phyloP scores from a whole-genome alignment of 2,329 filamentous ascomycete species.

The Verticillium albo-atrum region DNA sequence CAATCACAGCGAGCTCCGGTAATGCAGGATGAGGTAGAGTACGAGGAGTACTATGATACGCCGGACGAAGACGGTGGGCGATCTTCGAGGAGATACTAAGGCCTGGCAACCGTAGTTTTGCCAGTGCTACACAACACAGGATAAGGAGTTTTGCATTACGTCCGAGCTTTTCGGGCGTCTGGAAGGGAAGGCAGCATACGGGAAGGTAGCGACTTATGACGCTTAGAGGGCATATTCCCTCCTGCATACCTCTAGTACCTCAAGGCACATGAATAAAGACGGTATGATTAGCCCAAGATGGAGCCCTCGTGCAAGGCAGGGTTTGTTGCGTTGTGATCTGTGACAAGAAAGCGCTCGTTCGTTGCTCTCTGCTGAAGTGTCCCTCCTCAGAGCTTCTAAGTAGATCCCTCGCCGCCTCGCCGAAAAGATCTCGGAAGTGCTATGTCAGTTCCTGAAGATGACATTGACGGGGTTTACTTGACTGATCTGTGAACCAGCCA shows the following conservation, averaged over 20 bases:
- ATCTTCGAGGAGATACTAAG: neutral
- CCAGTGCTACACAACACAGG: neutral
- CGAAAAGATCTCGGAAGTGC: too few species aligned
- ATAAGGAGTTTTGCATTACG: neutral
- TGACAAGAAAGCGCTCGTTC: too few species aligned
- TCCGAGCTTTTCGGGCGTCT: neutral
- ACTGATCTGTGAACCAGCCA: too few species aligned
- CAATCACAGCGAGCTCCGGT: constrained; percentile 1
- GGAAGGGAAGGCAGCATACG: neutral
- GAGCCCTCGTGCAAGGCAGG: too few species aligned
- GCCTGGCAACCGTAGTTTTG: neutral
- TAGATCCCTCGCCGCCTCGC: too few species aligned
- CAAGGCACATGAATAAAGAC: neutral
- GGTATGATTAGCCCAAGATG: neutral
- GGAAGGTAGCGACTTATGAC: neutral
- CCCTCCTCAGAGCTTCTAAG: too few species aligned
- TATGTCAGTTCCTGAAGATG: too few species aligned
- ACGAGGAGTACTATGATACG: constrained; percentile 1
- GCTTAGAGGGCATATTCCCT: neutral
- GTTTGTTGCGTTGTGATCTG: too few species aligned
- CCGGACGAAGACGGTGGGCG: neutral
- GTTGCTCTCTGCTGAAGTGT: too few species aligned
- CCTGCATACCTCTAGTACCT: neutral
- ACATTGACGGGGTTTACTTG: too few species aligned
- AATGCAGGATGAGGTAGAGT: constrained; percentile 6